Percentiles rank a stretch among this genome's conserved stretches.
These are phyloP conservation scores for Ambrosia hybrid DNA, from an alignment of 140 eudicot genomes.

Conservation along the genomic window DNA sequence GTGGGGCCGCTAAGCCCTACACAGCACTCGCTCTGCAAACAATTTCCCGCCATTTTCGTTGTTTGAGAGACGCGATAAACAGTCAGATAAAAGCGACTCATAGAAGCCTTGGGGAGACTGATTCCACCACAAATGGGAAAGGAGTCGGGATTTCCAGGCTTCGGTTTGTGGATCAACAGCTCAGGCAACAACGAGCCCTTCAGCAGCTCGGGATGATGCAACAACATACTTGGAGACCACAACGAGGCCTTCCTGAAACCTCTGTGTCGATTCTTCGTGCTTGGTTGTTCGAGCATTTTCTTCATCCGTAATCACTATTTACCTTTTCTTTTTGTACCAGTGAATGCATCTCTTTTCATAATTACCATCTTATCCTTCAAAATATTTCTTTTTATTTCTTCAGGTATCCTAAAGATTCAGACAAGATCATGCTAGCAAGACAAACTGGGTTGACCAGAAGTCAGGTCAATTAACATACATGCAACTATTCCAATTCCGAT, in stretches of 20 bases:
- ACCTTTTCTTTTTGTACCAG: slow-evolving; percentile 3
- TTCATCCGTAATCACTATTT: slow-evolving; percentile 70
- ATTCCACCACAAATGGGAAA: slow-evolving; percentile 47
- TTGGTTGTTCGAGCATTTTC: slow-evolving; percentile 96
- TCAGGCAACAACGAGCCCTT: slow-evolving; percentile 82
- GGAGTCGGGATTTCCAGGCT: slow-evolving; percentile 89
- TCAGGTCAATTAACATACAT: slow-evolving; percentile 58
- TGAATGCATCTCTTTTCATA: not conserved
- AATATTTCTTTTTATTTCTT: slow-evolving; percentile 1
- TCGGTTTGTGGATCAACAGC: slow-evolving; percentile 81
- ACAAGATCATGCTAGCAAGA: slow-evolving; percentile 89
- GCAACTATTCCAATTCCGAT: not conserved
- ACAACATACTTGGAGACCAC: slow-evolving; percentile 94
- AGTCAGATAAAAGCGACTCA: slow-evolving; percentile 60
- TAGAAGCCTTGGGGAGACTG: slow-evolving; percentile 79
- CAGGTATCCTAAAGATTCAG: slow-evolving; percentile 97
- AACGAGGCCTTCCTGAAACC: slow-evolving; percentile 90
- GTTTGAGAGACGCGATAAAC: slow-evolving; percentile 78
- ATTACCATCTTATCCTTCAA: not conserved
- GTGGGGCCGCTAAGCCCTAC: slow-evolving; percentile 89
- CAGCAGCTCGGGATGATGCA: slow-evolving; percentile 95
- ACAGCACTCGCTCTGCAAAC: slow-evolving; percentile 91
- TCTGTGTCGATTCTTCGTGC: slow-evolving; percentile 85
- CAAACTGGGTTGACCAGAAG: slow-evolving; percentile 91
- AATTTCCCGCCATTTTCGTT: slow-evolving; percentile 86